Evolutionary conservation across 352 stramenopile species (phyloP).

Genomic region (Pythium grandisporangium): DNA sequence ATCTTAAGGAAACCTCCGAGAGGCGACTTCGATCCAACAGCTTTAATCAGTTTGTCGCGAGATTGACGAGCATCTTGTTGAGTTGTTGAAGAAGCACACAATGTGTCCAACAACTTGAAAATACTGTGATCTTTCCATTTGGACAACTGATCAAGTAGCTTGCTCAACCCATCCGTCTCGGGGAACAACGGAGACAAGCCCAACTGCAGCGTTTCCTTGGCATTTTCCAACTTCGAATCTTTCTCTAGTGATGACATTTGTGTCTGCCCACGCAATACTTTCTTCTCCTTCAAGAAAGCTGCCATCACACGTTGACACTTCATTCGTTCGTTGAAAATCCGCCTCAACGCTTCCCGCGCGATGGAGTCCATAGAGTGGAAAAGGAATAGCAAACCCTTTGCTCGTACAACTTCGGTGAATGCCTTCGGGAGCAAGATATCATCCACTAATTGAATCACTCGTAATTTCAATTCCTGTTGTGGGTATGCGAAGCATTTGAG

Average conservation of each 20-base stretch:
- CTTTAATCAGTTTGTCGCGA: conserved; percentile 64
- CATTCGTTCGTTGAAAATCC: conserved; percentile 51
- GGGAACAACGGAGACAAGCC: conserved; percentile 42
- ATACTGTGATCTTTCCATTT: conserved; percentile 74
- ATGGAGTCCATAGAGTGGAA: conserved; percentile 51
- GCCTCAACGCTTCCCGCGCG: conserved; percentile 62
- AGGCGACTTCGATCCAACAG: conserved; percentile 67
- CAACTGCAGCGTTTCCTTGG: conserved; percentile 22
- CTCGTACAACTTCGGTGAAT: conserved; percentile 31
- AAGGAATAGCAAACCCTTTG: conserved; percentile 66
- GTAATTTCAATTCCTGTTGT: conserved; percentile 73
- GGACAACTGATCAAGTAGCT: conserved; percentile 50
- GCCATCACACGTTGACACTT: conserved; percentile 26
- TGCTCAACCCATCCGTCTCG: conserved; percentile 40
- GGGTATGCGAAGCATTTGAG: conserved; percentile 83
- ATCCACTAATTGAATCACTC: conserved; percentile 76
- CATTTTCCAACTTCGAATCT: conserved; percentile 12
- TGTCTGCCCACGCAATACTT: conserved; percentile 19
- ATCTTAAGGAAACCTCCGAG: conserved; percentile 77
- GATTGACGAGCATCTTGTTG: conserved; percentile 36
- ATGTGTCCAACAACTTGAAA: conserved; percentile 55
- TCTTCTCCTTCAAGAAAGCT: conserved; percentile 40
- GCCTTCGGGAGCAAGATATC: conserved; percentile 77
- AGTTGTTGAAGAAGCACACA: conserved; percentile 47
- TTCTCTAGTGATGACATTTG: conserved; percentile 6